A percentile compares a stretch with the other conserved stretches of the same genome.
These are phyloP conservation scores for Fusarium staphyleae DNA, from an alignment of 2,329 filamentous ascomycete genomes.

Conservation along the genomic window DNA sequence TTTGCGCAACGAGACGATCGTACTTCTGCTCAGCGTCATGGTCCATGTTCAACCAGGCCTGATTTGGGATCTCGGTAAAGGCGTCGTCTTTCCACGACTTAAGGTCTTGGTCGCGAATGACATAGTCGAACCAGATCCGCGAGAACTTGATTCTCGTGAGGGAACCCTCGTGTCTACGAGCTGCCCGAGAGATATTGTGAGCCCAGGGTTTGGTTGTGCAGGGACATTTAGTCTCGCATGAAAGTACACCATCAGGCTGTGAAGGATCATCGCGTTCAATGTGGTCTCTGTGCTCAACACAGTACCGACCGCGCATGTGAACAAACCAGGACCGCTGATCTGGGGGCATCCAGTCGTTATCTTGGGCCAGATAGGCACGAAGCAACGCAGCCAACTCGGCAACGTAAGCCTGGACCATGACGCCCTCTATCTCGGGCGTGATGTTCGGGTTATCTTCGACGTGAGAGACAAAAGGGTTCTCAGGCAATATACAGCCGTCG, in stretches of 20 bases:
- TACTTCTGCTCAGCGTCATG: background rate
- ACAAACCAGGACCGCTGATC: background rate
- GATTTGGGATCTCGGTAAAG: constrained; percentile 7
- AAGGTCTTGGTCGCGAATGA: background rate
- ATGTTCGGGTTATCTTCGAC: background rate
- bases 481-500: constrained; percentile 11
- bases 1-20: background rate
- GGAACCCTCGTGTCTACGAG: constrained; percentile 14
- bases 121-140: background rate
- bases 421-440: background rate
- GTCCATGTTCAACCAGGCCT: constrained; percentile 9
- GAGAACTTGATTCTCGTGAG: background rate
- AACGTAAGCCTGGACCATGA: background rate
- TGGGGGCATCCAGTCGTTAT: background rate
- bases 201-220: constrained; percentile 5
- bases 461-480: background rate
- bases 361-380: constrained; percentile 1
- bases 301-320: constrained; percentile 5
- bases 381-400: background rate
- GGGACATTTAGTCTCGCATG: constrained; percentile 6
- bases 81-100: background rate
- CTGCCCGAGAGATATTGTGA: constrained; percentile 22
- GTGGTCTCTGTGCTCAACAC: constrained; percentile 10
- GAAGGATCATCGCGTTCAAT: background rate
- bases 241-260: too few species aligned